Evolutionary conservation across 495 filamentous ascomycete genomes (phyloP), one percentile per base, ranked within the genome.

Genomic region (Astrothelium subdiscretum): DNA sequence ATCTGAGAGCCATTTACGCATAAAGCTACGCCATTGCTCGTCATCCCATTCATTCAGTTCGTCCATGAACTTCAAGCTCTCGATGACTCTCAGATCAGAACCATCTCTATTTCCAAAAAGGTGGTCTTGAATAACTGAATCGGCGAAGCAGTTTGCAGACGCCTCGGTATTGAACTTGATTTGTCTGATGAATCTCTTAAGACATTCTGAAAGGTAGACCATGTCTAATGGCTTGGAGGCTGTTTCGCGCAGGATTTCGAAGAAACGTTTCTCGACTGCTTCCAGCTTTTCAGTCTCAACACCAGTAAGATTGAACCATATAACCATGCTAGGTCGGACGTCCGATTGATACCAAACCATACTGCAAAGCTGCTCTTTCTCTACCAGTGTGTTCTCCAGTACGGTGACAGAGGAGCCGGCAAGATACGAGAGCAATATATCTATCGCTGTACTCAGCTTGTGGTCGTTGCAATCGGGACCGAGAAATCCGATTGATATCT

Each of bases 401-500:
- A 97, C 77, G 1, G 91, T 92, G 1, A 95, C 90, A 3, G 94
- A 94, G 2, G 94, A 97, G 15, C 91, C 92, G 59, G 88, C 87
- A 22, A 99, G 80, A 68, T 97, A 99, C 15, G 84, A 82, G 43
- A 95, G 76, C 4, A 94, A 70, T 44, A 92, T 83, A 67, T 85
- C 86, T 22, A 97, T 66, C 20, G 91, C 95, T 32, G 58, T 65
- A 24, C 62, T 76, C 63, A 74, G 72, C 64, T 78, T 75, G 18
- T 73, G 66, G 68, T 96, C 85, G 63, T 78, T 85, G 72, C 85
- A 88, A 62, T 84, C 79, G 0, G 94, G 95, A 38, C 94, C 94
- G 60, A 97, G 81, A 72, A 94, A 94, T 6, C 79, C 87, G 44
- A 97, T 81, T 58, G 87, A 70, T 48, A 97, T 82, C 69, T 97